Evolutionary conservation across 345 rosid species (phyloP).

Genomic region (Gossypium sturtianum): DNA sequence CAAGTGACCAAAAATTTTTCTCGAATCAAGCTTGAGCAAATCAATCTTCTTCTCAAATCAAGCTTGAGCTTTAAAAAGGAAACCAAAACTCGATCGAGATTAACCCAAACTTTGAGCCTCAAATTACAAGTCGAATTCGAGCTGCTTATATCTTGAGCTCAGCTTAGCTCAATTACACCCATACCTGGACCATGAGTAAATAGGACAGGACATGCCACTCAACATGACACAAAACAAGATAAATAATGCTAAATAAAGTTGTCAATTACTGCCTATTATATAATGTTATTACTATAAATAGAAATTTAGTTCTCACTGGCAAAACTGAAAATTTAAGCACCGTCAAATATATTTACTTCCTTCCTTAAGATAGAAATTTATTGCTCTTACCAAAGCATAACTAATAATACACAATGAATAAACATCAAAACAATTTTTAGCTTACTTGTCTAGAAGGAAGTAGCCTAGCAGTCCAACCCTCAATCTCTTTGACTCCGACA

Average conservation of each 20-base stretch:
- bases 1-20: too few relatives aligned
- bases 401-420: not conserved
- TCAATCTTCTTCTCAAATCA: too few relatives aligned
- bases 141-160: too few relatives aligned
- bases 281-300: not conserved
- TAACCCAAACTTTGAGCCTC: too few relatives aligned
- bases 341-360: not conserved
- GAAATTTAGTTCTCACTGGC: not conserved
- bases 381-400: not conserved
- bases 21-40: too few relatives aligned
- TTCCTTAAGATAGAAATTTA: not conserved
- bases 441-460: constrained; percentile 85
- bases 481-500: constrained; percentile 65
- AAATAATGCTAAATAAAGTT: not conserved
- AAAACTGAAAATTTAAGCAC: not conserved
- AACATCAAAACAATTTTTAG: not conserved
- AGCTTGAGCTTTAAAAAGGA: too few relatives aligned
- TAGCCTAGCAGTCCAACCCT: constrained; percentile 84
- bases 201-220: too few relatives aligned
- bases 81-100: too few relatives aligned
- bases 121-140: too few relatives aligned
- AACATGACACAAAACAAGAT: too few relatives aligned
- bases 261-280: not conserved
- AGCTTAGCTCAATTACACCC: too few relatives aligned
- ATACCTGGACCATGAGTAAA: too few relatives aligned